Evolutionary conservation across 1,284 basidiomycete species (phyloP), one percentile per base, ranked within the genome.

Genomic region (Tylopilus sp.): DNA sequence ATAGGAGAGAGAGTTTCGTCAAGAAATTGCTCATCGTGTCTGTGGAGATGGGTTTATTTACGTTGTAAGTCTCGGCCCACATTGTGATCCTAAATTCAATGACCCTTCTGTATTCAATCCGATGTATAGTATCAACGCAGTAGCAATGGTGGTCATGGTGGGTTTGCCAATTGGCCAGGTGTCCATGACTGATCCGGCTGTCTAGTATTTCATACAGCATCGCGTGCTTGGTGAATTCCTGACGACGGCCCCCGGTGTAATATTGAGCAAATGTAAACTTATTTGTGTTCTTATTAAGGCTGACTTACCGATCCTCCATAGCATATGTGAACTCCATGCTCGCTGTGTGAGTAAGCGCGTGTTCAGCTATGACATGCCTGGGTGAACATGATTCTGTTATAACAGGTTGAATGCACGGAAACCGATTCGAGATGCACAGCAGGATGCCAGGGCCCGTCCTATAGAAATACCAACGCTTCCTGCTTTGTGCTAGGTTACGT

Each of bases 241-340:
- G 40, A 28, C 43, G 9, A 17, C n/a, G 5, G 52, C 52, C 8
- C 60, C 62, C 9, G 43, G 45, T 14, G 13, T 52, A 28, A 44
- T 61, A 28, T 17, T 64, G 40, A 52, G 52, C 22, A 54, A 64
- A 46, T 43, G 62, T 60, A n/a, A 31, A 62, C 29, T 25, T 20
- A 2, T 36, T 2, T 15, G 14, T 28, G 5, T 2, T 32, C 6
- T 10, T 19, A 19, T 7, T 13, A 15, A 35, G 15, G 6, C 17
- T 2, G 33, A 25, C 32, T 29, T 11, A n/a, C 51, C 52, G 36
- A 47, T 3, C 7, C 17, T n/a, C n/a, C 15, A 13, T 13, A 60
- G 52, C 60, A 37, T 64, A 64, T 28, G 48, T 53, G 29, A 64
- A 61, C 43, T 53, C 52, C 20, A 64, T 60, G 57, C 37, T 64